Evolutionary conservation across 805 yeast species (phyloP).

Genomic region (Ogataea pini): DNA sequence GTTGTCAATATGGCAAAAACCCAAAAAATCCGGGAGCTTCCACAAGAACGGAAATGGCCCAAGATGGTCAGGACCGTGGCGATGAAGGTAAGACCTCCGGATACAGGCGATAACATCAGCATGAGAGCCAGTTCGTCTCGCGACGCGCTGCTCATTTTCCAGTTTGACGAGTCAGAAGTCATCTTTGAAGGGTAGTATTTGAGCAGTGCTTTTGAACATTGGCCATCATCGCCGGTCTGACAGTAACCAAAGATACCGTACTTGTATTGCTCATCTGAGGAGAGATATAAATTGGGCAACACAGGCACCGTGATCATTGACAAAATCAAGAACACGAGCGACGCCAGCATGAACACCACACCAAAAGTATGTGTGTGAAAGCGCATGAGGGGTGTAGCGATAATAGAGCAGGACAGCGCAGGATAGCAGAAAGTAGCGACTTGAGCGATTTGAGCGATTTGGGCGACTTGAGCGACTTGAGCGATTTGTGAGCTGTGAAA

Average conservation of each 20-base stretch:
- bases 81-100: conserved; percentile 61
- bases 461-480: neutral
- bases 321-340: conserved; percentile 63
- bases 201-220: conserved; percentile 39
- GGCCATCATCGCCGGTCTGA: conserved; percentile 9
- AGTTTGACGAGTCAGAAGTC: conserved; percentile 36
- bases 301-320: conserved; percentile 67
- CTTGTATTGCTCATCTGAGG: conserved; percentile 43
- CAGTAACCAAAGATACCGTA: conserved; percentile 77
- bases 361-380: conserved; percentile 31
- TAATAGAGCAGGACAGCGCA: neutral
- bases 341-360: conserved; percentile 47
- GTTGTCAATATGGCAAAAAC: conserved; percentile 47
- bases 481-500: neutral
- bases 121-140: conserved; percentile 56
- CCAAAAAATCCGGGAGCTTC: conserved; percentile 33
- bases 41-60: conserved; percentile 29
- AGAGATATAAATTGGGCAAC: conserved; percentile 47
- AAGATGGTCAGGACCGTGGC: conserved; percentile 40
- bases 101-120: conserved; percentile 63
- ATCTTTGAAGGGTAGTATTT: conserved; percentile 39
- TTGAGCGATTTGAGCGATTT: too few species aligned
- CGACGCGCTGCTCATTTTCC: conserved; percentile 49
- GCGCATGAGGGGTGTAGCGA: conserved; percentile 15
- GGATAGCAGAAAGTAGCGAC: neutral